phyloP scores from a whole-genome alignment of 140 eudicot species.

The Eryngium alpinum region DNA sequence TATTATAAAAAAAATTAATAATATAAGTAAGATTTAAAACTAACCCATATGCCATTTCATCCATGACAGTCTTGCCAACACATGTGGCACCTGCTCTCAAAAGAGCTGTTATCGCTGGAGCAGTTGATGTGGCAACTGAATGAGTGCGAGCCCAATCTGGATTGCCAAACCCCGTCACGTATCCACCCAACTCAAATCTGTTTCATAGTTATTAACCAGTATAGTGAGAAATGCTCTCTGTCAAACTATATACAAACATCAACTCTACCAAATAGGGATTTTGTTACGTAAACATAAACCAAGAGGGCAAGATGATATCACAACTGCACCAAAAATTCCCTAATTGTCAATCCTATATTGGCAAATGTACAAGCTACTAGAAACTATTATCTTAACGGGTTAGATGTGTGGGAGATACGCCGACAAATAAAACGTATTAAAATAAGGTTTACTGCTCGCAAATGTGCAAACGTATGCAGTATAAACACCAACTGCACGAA shows the following conservation, averaged over 20 bases:
- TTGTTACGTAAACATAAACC: not conserved
- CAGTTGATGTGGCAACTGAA: conserved; percentile 64
- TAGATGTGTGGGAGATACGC: too few relatives aligned
- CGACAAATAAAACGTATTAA: too few relatives aligned
- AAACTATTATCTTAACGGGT: not conserved
- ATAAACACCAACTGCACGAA: too few relatives aligned
- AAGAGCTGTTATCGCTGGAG: conserved; percentile 60
- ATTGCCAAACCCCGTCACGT: conserved; percentile 87
- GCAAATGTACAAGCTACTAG: not conserved
- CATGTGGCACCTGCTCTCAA: conserved; percentile 72
- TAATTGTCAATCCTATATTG: not conserved
- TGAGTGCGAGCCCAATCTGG: conserved; percentile 93
- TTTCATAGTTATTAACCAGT: not conserved
- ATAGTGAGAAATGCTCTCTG: not conserved
- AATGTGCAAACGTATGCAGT: too few relatives aligned
- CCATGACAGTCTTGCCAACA: conserved; percentile 83
- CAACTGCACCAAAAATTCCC: not conserved
- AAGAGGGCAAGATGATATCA: not conserved
- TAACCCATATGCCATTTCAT: conserved; percentile 99
- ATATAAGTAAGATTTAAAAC: not conserved
- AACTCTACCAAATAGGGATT: not conserved
- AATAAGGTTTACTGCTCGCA: too few relatives aligned
- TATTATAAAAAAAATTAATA: not conserved
- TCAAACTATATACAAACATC: not conserved
- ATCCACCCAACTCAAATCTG: conserved; percentile 87